phyloP scores from a whole-genome alignment of 2,329 filamentous ascomycete species.

The Stachybotrys chlorohalonatus region DNA sequence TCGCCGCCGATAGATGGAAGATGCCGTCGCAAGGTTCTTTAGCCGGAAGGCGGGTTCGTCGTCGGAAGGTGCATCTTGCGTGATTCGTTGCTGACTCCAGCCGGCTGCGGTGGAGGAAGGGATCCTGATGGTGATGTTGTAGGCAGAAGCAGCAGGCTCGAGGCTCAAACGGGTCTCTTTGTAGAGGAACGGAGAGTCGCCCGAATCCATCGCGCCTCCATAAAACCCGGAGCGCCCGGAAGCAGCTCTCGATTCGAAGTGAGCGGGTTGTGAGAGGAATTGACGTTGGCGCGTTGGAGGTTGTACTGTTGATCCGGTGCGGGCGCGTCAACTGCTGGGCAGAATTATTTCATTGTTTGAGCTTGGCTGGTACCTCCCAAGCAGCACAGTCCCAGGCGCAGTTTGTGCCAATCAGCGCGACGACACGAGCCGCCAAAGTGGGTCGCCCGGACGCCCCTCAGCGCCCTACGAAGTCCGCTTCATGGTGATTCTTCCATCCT shows the following conservation, averaged over 20 bases:
- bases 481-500: no score
- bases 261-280: neutral
- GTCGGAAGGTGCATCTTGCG: slow-evolving; percentile 33
- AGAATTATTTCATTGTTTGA: neutral
- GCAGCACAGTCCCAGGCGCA: no score
- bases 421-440: no score
- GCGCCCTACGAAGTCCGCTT: no score
- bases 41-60: slow-evolving; percentile 68
- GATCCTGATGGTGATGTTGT: slow-evolving; percentile 62
- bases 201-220: slow-evolving; percentile 61
- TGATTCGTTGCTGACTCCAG: slow-evolving; percentile 30
- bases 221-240: slow-evolving; percentile 19
- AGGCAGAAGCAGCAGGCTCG: slow-evolving; percentile 60
- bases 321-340: slow-evolving; percentile 14
- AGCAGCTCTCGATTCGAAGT: slow-evolving; percentile 1
- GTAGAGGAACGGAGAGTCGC: slow-evolving; percentile 59
- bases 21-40: slow-evolving; percentile 65
- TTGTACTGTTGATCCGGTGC: slow-evolving; percentile 2
- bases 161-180: slow-evolving; percentile 83
- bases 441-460: no score
- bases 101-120: slow-evolving; percentile 42
- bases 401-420: no score
- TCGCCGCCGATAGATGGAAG: slow-evolving; percentile 77
- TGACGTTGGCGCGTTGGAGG: slow-evolving; percentile 14
- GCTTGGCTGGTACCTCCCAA: neutral